Evolutionary conservation across 2,329 filamentous ascomycete species (phyloP).

Genomic region (Fusarium acutatum): DNA sequence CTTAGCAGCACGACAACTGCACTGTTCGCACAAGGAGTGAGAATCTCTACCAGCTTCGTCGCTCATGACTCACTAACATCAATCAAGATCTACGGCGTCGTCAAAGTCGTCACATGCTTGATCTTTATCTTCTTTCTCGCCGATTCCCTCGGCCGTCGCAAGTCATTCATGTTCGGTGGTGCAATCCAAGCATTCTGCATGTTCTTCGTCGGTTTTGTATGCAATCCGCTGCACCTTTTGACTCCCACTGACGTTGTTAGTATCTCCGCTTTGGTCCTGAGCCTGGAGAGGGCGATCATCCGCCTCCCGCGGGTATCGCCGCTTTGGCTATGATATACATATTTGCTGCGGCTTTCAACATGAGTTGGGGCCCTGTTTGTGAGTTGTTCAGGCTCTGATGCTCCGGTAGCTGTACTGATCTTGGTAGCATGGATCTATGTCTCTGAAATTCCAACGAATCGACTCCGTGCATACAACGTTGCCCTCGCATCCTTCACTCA

Average conservation of each 20-base stretch:
- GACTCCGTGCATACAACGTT: slow-evolving; percentile 67
- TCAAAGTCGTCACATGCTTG: slow-evolving; percentile 70
- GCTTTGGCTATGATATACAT: slow-evolving; percentile 69
- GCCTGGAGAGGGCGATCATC: slow-evolving; percentile 45
- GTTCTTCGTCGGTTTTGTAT: slow-evolving; percentile 66
- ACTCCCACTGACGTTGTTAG: not conserved
- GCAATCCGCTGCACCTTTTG: fast-evolving
- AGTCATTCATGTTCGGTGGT: slow-evolving; percentile 41
- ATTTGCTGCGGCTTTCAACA: slow-evolving; percentile 69
- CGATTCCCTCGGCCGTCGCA: slow-evolving; percentile 70
- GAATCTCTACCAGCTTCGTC: fast-evolving
- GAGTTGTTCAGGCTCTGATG: slow-evolving; percentile 46
- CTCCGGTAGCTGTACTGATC: not conserved
- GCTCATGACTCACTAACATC: fast-evolving
- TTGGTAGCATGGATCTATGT: slow-evolving; percentile 54
- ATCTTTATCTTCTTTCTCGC: slow-evolving; percentile 70
- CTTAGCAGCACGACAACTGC: slow-evolving; percentile 60
- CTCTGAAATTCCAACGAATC: slow-evolving; percentile 68
- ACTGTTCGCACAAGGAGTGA: slow-evolving; percentile 72
- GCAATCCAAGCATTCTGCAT: slow-evolving; percentile 51
- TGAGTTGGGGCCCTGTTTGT: slow-evolving; percentile 70
- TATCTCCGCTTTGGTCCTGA: slow-evolving; percentile 61
- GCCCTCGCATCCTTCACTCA: slow-evolving; percentile 68
- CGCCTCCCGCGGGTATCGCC: slow-evolving; percentile 57
- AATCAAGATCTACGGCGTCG: slow-evolving; percentile 62